These are phyloP conservation scores for Ophiostoma quercus DNA, from an alignment of 2,329 filamentous ascomycete genomes.

Conservation along the genomic window DNA sequence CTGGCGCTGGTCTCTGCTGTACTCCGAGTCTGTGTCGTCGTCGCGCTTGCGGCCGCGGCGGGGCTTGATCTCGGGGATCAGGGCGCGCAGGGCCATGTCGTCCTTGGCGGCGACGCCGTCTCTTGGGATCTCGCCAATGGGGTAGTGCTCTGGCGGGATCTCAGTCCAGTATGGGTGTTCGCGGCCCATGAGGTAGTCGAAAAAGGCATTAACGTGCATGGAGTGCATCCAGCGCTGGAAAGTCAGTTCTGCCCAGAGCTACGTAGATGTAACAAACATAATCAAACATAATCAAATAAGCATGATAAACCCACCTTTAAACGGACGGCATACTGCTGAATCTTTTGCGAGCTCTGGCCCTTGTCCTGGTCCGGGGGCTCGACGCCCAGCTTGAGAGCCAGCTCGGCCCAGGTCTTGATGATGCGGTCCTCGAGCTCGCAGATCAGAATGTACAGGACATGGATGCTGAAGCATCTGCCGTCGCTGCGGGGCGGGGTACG, in stretches of 20 bases:
- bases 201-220: constrained; percentile 92
- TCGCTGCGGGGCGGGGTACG: constrained; percentile 77
- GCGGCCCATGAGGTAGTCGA: constrained; percentile 78
- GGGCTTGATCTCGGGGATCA: constrained; percentile 69
- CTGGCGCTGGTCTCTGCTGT: constrained; percentile 11
- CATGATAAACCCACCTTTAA: constrained; percentile 59
- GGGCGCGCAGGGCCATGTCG: constrained; percentile 77
- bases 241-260: constrained; percentile 7
- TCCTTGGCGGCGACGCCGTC: constrained; percentile 83
- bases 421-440: constrained; percentile 72
- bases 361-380: constrained; percentile 76
- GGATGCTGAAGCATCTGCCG: constrained; percentile 78
- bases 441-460: constrained; percentile 71
- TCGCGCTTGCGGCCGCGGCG: constrained; percentile 59
- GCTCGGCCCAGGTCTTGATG: constrained; percentile 86
- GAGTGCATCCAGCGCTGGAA: constrained; percentile 90
- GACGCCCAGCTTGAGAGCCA: constrained; percentile 82
- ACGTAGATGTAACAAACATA: no score
- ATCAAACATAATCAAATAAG: no score
- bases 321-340: constrained; percentile 89
- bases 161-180: constrained; percentile 74
- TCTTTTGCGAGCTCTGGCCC: constrained; percentile 84
- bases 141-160: constrained; percentile 60
- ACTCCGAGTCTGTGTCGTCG: constrained; percentile 41
- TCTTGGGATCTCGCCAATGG: constrained; percentile 59